phyloP scores from a whole-genome alignment of 345 rosid genomes.

The Isatis tinctoria region DNA sequence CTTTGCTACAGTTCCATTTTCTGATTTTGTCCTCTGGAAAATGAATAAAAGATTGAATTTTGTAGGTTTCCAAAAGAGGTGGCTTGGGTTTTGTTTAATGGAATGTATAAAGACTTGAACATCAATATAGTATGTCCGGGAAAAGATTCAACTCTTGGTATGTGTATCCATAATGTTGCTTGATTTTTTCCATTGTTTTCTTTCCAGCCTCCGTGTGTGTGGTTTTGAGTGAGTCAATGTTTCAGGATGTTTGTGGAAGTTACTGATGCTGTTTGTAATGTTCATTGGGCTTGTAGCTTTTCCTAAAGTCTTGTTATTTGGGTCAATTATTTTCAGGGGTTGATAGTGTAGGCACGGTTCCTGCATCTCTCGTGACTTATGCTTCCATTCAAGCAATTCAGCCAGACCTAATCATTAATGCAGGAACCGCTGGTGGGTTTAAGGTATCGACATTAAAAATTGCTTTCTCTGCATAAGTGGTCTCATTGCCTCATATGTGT shows the following conservation, averaged over 20 bases:
- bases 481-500: neutral
- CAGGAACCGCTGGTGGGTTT: slow-evolving; percentile 95
- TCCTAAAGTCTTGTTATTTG: neutral
- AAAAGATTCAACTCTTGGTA: slow-evolving; percentile 65
- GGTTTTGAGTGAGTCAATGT: neutral
- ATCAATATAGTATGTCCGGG: slow-evolving; percentile 77
- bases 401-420: slow-evolving; percentile 80
- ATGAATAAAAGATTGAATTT: neutral
- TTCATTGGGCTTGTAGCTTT: neutral
- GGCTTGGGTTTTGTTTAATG: slow-evolving; percentile 77
- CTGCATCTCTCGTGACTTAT: slow-evolving; percentile 81
- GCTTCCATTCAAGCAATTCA: slow-evolving; percentile 69
- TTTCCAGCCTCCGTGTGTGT: too few relatives aligned
- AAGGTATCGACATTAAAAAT: slow-evolving; percentile 41
- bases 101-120: slow-evolving; percentile 56
- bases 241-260: neutral
- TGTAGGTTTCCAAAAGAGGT: slow-evolving; percentile 82
- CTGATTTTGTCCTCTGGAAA: neutral
- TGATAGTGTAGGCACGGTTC: slow-evolving; percentile 73
- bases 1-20: neutral
- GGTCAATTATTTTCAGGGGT: slow-evolving; percentile 55
- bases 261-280: neutral
- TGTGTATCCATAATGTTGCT: neutral
- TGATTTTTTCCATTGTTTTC: too few relatives aligned
- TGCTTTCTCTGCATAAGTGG: neutral